phyloP scores from a whole-genome alignment of 495 filamentous ascomycete species.

The Neurospora sp. region DNA sequence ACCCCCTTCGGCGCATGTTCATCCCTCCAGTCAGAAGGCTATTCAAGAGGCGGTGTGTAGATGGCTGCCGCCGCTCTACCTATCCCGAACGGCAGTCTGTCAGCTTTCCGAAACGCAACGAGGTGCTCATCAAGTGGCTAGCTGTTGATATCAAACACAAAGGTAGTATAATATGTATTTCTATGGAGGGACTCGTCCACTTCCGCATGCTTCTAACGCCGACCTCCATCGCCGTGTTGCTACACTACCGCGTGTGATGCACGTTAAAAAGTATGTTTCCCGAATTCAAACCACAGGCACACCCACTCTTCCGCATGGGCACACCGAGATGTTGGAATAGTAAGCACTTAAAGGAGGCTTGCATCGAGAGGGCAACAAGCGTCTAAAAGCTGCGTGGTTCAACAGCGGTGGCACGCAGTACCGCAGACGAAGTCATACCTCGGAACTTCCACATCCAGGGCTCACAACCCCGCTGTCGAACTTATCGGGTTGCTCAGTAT shows the following conservation, averaged over 20 bases:
- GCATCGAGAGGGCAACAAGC: neutral
- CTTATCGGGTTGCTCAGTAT: neutral
- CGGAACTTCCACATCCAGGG: neutral
- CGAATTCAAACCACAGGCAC: neutral
- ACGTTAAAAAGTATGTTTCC: neutral
- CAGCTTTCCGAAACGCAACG: neutral
- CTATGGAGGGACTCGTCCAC: neutral
- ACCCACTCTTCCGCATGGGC: neutral
- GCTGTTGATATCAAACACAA: neutral
- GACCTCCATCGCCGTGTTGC: neutral
- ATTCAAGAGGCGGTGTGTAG: neutral
- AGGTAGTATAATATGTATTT: neutral
- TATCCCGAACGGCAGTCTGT: neutral
- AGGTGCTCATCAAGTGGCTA: neutral
- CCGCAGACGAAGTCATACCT: neutral
- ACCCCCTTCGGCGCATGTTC: neutral
- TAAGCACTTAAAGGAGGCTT: neutral
- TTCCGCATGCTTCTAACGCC: neutral
- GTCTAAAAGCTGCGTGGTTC: neutral
- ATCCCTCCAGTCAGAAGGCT: neutral
- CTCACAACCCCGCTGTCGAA: neutral
- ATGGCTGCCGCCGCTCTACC: neutral
- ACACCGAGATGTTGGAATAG: neutral
- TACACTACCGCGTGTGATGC: neutral
- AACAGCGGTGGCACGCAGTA: neutral